Evolutionary conservation across 306 rosid genomes (phyloP), one percentile per base, ranked within the genome.

Genomic region (Carpinus viminea): DNA sequence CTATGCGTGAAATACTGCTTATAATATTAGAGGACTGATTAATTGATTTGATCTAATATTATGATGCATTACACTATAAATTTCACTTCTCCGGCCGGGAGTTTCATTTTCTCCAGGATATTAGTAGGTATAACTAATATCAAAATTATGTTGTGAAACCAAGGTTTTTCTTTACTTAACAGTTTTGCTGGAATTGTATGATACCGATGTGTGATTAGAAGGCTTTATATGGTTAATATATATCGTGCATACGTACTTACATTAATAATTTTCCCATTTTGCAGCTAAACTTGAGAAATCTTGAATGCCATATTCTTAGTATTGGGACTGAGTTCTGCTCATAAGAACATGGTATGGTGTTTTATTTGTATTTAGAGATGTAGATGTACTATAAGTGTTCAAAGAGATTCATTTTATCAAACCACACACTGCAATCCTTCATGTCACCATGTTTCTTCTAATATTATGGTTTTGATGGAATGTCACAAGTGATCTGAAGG

Each of bases 221-320:
- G 64, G 52, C 55, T 76, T 66, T 56, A 10, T 83, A 24, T 73
- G 73, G 52, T 51, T 51, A 56, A 68, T 65, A 31, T 70, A 68
- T 69, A 31, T 70, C 73, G 43, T 68, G 70, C 31, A 59, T 64
- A 38, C 72, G 20, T 52, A 61, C 80, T 84, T 57, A 74, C 41
- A 21, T 47, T 31, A 55, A 17, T 73, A 21, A 43, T 74, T 36
- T 84, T 20, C 45, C 61, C 9, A 17, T 76, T 86, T 76, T 75
- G 84, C 93, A 96, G 99, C 88, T 96, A 60, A 96, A 91, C 83
- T 73, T 93, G 85, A 86, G 91, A 87, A 84, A 88, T 76, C 96
- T 93, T 48, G 98, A 93, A 80, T 96, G 94, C 70, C 93, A 93
- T 34, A 68, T 93, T 48, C 93, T 96, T 78, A 89, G 89, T 86